Evolutionary conservation across 805 yeast genomes (phyloP), one percentile per base, ranked within the genome.

Genomic region (Lipomyces sp.): DNA sequence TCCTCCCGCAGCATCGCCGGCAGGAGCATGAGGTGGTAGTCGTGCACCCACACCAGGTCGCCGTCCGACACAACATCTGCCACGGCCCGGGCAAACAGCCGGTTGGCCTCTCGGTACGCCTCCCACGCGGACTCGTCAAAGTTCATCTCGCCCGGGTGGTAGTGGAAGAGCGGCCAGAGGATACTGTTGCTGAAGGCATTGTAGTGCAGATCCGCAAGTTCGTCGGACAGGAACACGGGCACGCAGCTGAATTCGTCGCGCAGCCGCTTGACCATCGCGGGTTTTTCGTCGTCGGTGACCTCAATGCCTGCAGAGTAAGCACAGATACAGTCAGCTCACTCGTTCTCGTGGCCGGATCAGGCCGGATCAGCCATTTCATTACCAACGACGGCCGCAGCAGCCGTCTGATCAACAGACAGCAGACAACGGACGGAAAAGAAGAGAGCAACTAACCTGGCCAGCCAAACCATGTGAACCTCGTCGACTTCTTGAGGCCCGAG

Each of bases 61-160:
- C 85, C 82, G 56, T 88, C 95, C 28, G 81, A 74, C 35, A 86
- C 83, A 61, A 80, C 80, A 19, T 76, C 70, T 10, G 86, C 81
- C 51, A 93, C 81, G 36, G 77, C 83, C 34, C 79, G 73, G 11
- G 96, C 93, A 72, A 93, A 93, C 53, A 78, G 73, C 51, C 82
- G 72, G 66, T 93, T 93, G 5, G 98, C 98, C 66, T 88, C 93
- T 49, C 88, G 85, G 68, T 93, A 93, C 1, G 98, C 98, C 47
- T 90, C 90, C 98, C 98, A 93, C 1, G 97, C 96, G 55, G 80
- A 81, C 67, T 93, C 98, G 69, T 93, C 98, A 65, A 93, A 93
- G 66, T 87, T 90, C 85, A 95, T 93, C 68, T 95, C 98, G 55
- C 98, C 98, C 0, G 99, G 98, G 66, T 93, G 98, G 70, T 93